A percentile compares a stretch with the other conserved stretches of the same genome.
Evolutionary conservation across 305 asterid genomes (phyloP).

Genomic region (Nicotiana rustica): DNA sequence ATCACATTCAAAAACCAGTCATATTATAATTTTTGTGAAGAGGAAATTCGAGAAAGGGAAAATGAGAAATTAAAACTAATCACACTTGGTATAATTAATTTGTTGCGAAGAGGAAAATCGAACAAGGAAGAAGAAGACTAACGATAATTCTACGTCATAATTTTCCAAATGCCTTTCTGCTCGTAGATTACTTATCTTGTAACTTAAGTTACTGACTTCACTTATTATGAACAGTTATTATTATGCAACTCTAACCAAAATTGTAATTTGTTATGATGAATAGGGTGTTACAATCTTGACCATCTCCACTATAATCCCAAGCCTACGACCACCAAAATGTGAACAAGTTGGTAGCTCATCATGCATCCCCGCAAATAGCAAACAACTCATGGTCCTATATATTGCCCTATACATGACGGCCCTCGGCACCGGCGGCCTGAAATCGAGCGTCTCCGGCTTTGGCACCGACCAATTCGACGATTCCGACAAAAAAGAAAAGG

Average conservation of each 20-base stretch:
- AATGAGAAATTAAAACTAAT: background rate
- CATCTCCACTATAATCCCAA: constrained; percentile 71
- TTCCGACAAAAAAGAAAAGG: constrained; percentile 53
- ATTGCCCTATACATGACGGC: constrained; percentile 71
- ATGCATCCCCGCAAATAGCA: constrained; percentile 62
- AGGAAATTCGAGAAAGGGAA: constrained; percentile 39
- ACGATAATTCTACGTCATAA: background rate
- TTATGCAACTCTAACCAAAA: background rate
- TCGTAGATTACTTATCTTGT: no score
- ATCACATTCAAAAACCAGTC: background rate
- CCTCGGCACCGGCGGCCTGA: constrained; percentile 81
- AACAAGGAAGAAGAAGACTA: constrained; percentile 10
- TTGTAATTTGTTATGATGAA: background rate
- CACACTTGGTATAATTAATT: constrained; percentile 22
- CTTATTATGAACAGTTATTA: no score
- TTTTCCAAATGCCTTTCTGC: no score
- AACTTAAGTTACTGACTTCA: no score
- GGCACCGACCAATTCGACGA: constrained; percentile 92
- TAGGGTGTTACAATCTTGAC: constrained; percentile 82
- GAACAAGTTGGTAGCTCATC: constrained; percentile 40
- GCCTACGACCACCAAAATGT: constrained; percentile 80
- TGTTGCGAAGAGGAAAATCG: constrained; percentile 33
- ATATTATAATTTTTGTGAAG: constrained; percentile 40
- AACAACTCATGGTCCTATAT: constrained; percentile 60
- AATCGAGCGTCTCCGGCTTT: constrained; percentile 86